Base-by-base conservation (phyloP, 305 asterid species). In the Ajuga reptans region DNA sequence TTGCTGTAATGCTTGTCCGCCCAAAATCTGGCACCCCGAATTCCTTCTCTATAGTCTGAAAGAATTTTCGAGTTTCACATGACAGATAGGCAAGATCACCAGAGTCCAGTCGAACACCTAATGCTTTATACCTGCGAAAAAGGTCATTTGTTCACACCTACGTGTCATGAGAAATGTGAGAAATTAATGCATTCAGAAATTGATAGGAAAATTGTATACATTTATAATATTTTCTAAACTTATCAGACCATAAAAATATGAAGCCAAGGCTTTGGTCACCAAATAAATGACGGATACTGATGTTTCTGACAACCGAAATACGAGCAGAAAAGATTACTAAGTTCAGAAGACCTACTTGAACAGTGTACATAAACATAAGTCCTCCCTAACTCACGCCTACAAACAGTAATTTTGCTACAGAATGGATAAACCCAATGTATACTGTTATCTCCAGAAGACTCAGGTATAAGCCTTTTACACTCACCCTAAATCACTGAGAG, bases 11-110 rank as follows among this genome's bases (percentile, higher is more conserved):
- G 80, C 76, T 64, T 21, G 69, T 92, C 81, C 72, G 85, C 71
- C 96, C 94, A 77, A 92, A 89, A 51, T 66, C 84, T 54, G 76
- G 72, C 72, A 85, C 80, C 70, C 76, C 81, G 78, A 87, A 89
- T 79, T 86, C 96, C 80, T 86, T 89, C 77, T 92, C 98, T 63
- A 89, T 70, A 64, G 80, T 79, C 72, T 60, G 73, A 53, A 89
- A 89, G 80, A 89, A 84, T 66, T 89, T 88, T 46, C 98, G 85
- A 36, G 90, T 72, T 75, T 88, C 95, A 72, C 91, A 84, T 41
- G 98, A 89, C 49, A 78, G 83, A 76, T 92, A 92, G 69, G 98
- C 98, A 78, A 92, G 95, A 83, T 92, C 98, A 62, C 97, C 98
- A 52, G 98, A 92, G 82, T 92, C 98, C 77, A 92, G 82, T 75